These are phyloP conservation scores for Cryomyces antarcticus DNA, from an alignment of 495 filamentous ascomycete species.

Conservation along the genomic window DNA sequence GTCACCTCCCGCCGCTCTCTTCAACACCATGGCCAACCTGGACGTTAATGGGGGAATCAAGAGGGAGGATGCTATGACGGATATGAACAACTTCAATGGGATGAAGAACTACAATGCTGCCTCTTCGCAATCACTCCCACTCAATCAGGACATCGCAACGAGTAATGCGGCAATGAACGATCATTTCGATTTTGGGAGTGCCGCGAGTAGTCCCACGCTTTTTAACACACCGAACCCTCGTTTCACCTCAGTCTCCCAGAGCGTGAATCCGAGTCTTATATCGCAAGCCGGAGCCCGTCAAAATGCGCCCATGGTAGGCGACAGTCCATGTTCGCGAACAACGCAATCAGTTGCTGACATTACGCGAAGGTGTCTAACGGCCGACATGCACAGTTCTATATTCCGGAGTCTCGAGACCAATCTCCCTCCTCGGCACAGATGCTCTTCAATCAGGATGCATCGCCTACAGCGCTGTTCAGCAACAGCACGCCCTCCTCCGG, in stretches of 20 bases:
- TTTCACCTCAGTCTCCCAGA: neutral
- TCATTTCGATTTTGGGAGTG: slow-evolving; percentile 50
- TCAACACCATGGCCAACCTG: slow-evolving; percentile 8
- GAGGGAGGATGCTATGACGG: slow-evolving; percentile 5
- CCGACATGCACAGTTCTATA: neutral
- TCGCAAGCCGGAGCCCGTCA: neutral
- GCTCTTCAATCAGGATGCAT: neutral
- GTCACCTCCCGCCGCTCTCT: slow-evolving; percentile 19
- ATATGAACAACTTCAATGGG: neutral
- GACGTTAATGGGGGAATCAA: neutral
- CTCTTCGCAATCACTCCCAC: slow-evolving; percentile 4
- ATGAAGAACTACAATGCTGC: neutral
- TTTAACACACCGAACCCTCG: slow-evolving; percentile 7
- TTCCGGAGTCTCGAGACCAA: slow-evolving; percentile 1
- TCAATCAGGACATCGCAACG: slow-evolving; percentile 25
- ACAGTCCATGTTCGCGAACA: neutral
- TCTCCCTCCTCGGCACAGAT: neutral
- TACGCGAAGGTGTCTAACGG: neutral
- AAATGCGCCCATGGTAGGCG: neutral
- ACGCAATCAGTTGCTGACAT: neutral
- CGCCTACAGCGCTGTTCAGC: slow-evolving; percentile 2
- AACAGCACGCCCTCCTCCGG: slow-evolving; percentile 5
- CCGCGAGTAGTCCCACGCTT: slow-evolving; percentile 42
- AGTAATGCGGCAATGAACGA: slow-evolving; percentile 43
- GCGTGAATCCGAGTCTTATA: neutral